These are phyloP conservation scores for Nelumbo lutea DNA, from an alignment of 164 flowering plant species.

Conservation along the genomic window DNA sequence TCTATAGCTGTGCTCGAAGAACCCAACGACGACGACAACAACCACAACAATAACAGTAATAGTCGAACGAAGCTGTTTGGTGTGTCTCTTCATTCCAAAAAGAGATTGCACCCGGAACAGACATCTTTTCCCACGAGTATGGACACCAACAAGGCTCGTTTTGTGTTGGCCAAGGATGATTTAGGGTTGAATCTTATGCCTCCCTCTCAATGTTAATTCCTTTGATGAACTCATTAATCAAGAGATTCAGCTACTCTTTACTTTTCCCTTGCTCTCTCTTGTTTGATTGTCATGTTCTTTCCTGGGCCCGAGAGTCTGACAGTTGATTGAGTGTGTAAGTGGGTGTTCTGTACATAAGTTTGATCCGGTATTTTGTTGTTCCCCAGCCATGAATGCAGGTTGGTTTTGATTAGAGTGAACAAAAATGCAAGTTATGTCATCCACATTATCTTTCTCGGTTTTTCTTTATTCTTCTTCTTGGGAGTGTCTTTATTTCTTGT, in stretches of 20 bases:
- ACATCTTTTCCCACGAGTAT: conserved; percentile 14
- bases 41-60: background rate
- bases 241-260: conserved; percentile 5
- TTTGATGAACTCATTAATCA: background rate
- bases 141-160: conserved; percentile 53
- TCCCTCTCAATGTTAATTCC: conserved; percentile 48
- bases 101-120: conserved; percentile 73
- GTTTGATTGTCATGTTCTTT: conserved; percentile 8
- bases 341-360: conserved; percentile 17
- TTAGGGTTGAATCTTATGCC: conserved; percentile 89
- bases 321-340: conserved; percentile 13
- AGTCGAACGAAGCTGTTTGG: conserved; percentile 69
- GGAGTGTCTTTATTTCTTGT: conserved; percentile 1
- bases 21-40: conserved; percentile 2
- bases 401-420: conserved; percentile 32
- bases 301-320: conserved; percentile 6
- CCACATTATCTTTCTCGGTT: conserved; percentile 8
- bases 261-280: conserved; percentile 6
- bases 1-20: conserved; percentile 43
- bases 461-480: conserved; percentile 2
- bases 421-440: conserved; percentile 16
- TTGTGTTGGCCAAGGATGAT: conserved; percentile 56
- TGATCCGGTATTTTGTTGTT: conserved; percentile 15
- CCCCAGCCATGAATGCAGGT: conserved; percentile 33
- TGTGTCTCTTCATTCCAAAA: conserved; percentile 70